Evolutionary conservation across 495 filamentous ascomycete species (phyloP), one percentile per base, ranked within the genome.

Genomic region (Penicillium canariense): DNA sequence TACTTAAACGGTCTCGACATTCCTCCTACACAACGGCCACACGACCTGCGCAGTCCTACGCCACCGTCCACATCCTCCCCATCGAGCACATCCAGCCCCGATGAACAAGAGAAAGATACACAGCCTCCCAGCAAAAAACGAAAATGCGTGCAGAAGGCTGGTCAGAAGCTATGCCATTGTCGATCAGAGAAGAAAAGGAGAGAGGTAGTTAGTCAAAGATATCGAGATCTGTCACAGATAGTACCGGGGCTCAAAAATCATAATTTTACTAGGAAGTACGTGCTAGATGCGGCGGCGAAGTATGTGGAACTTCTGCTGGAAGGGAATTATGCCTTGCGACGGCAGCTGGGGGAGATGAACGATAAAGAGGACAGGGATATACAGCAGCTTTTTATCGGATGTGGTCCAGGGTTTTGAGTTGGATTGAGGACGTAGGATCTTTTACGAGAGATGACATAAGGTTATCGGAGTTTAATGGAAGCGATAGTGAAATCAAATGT

Each of bases 111-210:
- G 25, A 5, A 36, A 2, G 27, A 32, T 3, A 52, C 43, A 12
- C 51, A 39, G 10, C 40, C 45, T 4, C 44, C 45, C 4, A 52
- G 14, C 8, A 63, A 53, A 14, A 66, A 66, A 31, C 50, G 60
- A 11, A 66, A 66, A 18, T 66, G 63, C 32, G 45, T 61, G 4
- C 63, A 66, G 30, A 59, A 46, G 32, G 52, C 63, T 14, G 63
- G 63, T 7, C 63, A 66, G 32, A 51, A 50, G 30, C 32, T 63
- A 11, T 66, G 63, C 47, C 63, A 66, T 39, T 66, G 63, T 30
- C 60, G 52, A 12, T 61, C 63, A 4, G 63, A 66, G 20, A 66
- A 66, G 51, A 66, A 56, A 34, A 54, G 60, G 15, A 48, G 63
- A n/a, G 63, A 66, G 48, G 27, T 55, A 39, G 42, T 66, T 36